Base-by-base conservation (phyloP, 768 basidiomycete genomes). In the Psilocybe tampanensis region DNA sequence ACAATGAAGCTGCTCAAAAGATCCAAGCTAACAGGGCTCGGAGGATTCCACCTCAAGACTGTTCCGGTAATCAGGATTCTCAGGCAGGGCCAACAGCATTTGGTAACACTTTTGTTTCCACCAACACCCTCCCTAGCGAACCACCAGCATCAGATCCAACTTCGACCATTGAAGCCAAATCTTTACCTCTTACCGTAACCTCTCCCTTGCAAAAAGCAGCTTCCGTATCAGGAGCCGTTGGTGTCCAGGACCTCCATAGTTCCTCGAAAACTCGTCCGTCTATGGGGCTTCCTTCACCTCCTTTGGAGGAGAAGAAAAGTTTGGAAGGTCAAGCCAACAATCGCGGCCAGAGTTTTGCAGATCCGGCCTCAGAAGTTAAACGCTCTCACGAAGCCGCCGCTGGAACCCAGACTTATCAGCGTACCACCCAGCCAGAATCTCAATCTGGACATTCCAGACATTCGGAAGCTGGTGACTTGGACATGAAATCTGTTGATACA, bases 401-500 rank as follows among this genome's bases (percentile, higher is more conserved):
- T 8, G n/a, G 13, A 39, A 15, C 6, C 12, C 36, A 39, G 36
- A 39, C 12, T 13, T 39, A 39, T 39, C 13, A 15, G 6, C 6
- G 3, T n/a, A 13, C 36, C 12, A 39, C 3, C 36, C 36, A 39
- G n/a, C n/a, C 36, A 39, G 7, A 43, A 48, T 23, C 34, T 13
- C 8, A 1, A 24, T 23, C 9, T 12, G 21, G 9, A 39, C 29
- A n/a, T 13, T 13, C 49, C 23, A 34, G 19, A 6, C 22, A 48
- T 8, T 26, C n/a, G 19, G 21, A 56, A 23, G 41, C 41, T 13
- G 26, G 9, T 9, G 18, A 50, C 24, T 17, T 18, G 47, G 50
- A 54, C 11, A 58, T 63, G 21, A 45, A 66, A n/a, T 66, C 64
- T 33, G 65, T 59, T 12, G 47, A 67, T 52, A 64, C 17, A 69